These are phyloP conservation scores for Circinella minor DNA, from an alignment of 371 early-diverging fungal species.

Conservation along the genomic window DNA sequence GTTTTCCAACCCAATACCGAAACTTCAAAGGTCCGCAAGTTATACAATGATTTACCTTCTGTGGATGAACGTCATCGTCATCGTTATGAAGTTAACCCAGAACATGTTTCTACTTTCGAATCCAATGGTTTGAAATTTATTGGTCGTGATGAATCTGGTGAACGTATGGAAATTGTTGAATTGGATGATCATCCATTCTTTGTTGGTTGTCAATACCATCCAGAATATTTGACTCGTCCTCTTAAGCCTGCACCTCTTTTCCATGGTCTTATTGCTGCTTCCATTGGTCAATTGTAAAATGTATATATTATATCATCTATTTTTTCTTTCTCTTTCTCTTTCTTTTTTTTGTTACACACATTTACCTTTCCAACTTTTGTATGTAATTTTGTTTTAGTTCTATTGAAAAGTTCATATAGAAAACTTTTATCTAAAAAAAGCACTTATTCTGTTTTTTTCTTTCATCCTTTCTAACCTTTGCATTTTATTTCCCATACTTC, in stretches of 20 bases:
- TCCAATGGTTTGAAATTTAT: conserved; percentile 88
- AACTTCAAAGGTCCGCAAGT: conserved; percentile 53
- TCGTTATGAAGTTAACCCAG: conserved; percentile 98
- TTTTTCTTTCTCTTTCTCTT: background rate
- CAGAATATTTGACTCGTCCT: conserved; percentile 98
- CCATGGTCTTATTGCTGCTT: conserved; percentile 91
- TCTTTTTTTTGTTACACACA: too few species aligned
- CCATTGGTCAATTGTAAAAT: conserved; percentile 53
- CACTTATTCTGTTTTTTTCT: too few species aligned
- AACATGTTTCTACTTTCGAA: conserved; percentile 80
- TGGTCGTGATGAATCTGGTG: conserved; percentile 92
- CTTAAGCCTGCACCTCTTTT: conserved; percentile 93
- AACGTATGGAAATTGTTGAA: conserved; percentile 98
- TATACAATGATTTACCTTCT: conserved; percentile 71
- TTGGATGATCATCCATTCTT: conserved; percentile 93
- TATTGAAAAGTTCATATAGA: too few species aligned
- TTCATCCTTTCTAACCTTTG: background rate
- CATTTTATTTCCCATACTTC: background rate
- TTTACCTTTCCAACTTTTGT: too few species aligned
- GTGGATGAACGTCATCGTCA: conserved; percentile 98
- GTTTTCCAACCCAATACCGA: conserved; percentile 77
- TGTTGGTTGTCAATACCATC: conserved; percentile 99
- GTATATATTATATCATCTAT: conserved; percentile 7
- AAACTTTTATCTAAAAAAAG: too few species aligned
- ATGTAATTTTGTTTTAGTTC: too few species aligned